phyloP scores from a whole-genome alignment of 345 rosid species.

The Eucalyptus fibrosa region DNA sequence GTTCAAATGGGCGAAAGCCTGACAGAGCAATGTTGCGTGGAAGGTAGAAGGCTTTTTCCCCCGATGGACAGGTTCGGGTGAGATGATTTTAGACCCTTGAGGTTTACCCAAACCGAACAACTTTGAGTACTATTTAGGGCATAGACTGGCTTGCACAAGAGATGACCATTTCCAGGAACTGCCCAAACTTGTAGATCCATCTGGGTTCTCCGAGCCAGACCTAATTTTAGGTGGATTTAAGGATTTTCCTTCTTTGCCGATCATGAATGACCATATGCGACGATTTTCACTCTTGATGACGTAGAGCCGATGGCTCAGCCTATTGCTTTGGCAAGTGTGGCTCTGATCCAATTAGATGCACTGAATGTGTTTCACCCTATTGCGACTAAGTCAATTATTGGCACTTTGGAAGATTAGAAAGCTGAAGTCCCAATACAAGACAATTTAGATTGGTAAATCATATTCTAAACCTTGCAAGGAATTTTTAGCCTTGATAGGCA shows the following conservation, averaged over 20 bases:
- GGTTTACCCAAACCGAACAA: not conserved
- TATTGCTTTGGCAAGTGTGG: not conserved
- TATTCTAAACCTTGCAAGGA: not conserved
- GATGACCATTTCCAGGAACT: not conserved
- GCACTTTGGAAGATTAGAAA: not conserved
- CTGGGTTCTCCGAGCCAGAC: not conserved
- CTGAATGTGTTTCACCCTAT: not conserved
- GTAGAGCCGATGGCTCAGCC: not conserved
- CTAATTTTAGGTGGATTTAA: not conserved
- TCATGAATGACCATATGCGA: not conserved
- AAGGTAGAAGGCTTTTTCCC: not conserved
- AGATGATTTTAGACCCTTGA: not conserved
- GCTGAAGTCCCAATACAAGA: not conserved
- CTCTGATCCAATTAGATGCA: not conserved
- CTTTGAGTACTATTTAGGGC: not conserved
- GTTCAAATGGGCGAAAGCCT: too few species aligned
- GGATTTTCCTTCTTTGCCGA: fast-evolving
- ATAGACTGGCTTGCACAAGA: not conserved
- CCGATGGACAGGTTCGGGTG: not conserved
- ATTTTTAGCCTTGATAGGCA: not conserved
- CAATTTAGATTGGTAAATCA: not conserved
- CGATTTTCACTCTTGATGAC: not conserved
- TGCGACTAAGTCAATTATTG: not conserved
- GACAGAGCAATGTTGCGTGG: too few species aligned
- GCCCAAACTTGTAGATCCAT: not conserved